Base-by-base conservation (phyloP, 345 rosid genomes). In the Lumnitzera littorea region DNA sequence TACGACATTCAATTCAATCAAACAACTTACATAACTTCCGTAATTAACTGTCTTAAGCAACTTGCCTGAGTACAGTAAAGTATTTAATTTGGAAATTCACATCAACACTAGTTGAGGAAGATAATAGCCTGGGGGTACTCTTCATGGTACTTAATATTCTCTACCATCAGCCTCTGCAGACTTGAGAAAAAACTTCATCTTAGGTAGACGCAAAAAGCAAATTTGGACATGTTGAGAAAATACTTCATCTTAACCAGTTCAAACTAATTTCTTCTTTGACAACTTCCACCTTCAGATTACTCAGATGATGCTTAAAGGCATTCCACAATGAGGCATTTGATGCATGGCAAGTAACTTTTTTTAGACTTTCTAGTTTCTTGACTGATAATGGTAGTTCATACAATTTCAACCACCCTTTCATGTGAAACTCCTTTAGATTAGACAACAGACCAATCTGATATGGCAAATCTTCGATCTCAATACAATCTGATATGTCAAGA, bases 401-500 rank as follows among this genome's bases (percentile, higher is more conserved):
- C 15, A 57, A 72, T 13, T 2, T 4, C 5, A 58, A 55, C 70
- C 89, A 84, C 25, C 79, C 84, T 41, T 47, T 78, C 89, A 88
- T 80, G 54, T 64, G 58, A 1, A 86, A 70, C 67, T 63, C 79
- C 48, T 58, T 61, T 48, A 90, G 65, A 11, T 53, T 73, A 48
- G 51, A 31, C 65, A 90, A 46, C 15, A 68, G 70, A 3, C 83
- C 87, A 1, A 85, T 75, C 60, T 70, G 66, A 17, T 27, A 2
- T 0, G 96, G 92, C 46, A 88, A 60, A 17, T 68, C 60, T 8
- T 11, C 67, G 15, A 85, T 51, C 36, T 53, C 65, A 2, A n/a
- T 29, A 64, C 87, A 84, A 15, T 81, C 63, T 0, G 89, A 82
- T 43, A 81, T 73, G 70, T 84, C 86, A 13, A 89, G 72, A 66